Conservation (phyloP, 2,329 filamentous ascomycete genomes). For the Elsinoe batatas region DNA sequence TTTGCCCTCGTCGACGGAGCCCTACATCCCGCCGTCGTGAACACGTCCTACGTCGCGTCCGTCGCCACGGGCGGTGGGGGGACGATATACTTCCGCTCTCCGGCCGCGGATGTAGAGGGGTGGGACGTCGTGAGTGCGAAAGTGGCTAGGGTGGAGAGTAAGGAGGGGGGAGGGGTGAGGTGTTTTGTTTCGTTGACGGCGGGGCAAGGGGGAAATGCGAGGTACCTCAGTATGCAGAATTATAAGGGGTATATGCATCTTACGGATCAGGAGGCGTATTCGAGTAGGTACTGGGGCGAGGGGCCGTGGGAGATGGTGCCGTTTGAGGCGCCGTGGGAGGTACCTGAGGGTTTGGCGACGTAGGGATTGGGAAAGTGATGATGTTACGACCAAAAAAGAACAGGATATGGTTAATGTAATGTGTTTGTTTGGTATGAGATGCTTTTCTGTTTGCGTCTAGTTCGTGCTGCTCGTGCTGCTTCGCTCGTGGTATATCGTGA, state of each 20-base stretch:
- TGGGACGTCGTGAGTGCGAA: neutral
- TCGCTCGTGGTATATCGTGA: constrained; percentile 1
- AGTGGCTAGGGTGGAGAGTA: neutral
- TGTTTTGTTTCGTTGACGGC: neutral
- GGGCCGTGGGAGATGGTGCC: constrained; percentile 3
- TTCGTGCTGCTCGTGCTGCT: neutral
- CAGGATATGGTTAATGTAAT: neutral
- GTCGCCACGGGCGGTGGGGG: neutral
- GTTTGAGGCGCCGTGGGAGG: neutral
- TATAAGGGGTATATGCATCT: constrained; percentile 8
- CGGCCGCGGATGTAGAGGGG: neutral
- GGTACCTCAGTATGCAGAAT: neutral
- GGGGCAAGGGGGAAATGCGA: neutral
- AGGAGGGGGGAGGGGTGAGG: neutral
- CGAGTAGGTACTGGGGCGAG: constrained; percentile 2
- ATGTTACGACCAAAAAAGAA: neutral
- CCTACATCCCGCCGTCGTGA: neutral
- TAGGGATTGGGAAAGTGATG: neutral
- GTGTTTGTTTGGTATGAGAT: neutral
- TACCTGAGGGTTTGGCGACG: neutral
- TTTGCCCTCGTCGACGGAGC: neutral
- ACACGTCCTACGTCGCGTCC: neutral
- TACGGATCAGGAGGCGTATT: neutral
- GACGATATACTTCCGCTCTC: neutral
- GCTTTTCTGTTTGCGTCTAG: constrained; percentile 4